Conservation (phyloP, 169 alveolate genomes). For the Plasmodium yoelii region DNA sequence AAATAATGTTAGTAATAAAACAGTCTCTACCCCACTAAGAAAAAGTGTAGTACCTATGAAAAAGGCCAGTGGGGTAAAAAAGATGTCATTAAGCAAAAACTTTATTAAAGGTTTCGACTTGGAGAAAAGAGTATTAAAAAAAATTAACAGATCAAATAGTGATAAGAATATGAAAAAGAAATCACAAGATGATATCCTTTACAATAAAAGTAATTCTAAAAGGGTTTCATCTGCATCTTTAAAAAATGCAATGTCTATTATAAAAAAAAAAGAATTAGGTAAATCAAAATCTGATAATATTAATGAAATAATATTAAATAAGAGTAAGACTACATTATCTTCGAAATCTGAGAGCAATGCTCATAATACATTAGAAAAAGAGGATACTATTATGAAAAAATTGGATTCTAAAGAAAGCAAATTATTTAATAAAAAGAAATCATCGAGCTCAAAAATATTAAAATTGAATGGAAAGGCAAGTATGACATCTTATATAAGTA, state of each 20-base stretch:
- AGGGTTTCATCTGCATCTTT: conserved; percentile 23
- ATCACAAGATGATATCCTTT: conserved; percentile 15
- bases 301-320: conserved; percentile 14
- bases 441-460: conserved; percentile 13
- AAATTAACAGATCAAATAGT: conserved; percentile 23
- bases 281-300: conserved; percentile 55
- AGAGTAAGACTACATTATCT: conserved; percentile 11
- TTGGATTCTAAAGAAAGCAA: not conserved
- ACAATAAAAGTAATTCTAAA: conserved; percentile 24
- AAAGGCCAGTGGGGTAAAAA: conserved; percentile 38
- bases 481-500: not conserved
- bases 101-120: conserved; percentile 27
- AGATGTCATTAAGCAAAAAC: conserved; percentile 32
- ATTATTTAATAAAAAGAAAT: conserved; percentile 13
- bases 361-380: conserved; percentile 16
- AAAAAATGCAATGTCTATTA: conserved; percentile 18
- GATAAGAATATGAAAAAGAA: conserved; percentile 29
- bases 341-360: conserved; percentile 48
- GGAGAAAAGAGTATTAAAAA: conserved; percentile 50
- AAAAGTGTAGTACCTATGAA: conserved; percentile 34
- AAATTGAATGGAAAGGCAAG: conserved; percentile 19
- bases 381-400: conserved; percentile 20
- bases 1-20: conserved; percentile 15
- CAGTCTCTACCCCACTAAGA: conserved; percentile 12
- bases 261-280: conserved; percentile 34